A percentile compares a stretch with the other conserved stretches of the same genome.
Conservation (phyloP, 2,329 filamentous ascomycete genomes). For the Pseudocercospora macadamiae region DNA sequence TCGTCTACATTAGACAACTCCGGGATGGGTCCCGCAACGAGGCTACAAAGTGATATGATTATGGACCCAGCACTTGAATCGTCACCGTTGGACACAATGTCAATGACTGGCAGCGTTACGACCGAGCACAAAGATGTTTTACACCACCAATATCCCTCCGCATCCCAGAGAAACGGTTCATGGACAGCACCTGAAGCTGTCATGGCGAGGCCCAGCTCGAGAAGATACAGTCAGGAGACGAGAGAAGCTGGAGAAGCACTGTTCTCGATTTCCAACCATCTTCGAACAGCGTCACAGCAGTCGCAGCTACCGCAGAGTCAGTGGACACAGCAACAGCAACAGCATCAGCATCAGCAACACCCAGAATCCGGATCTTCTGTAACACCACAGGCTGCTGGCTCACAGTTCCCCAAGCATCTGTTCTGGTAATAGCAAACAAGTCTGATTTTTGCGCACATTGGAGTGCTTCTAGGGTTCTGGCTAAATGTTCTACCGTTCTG, state of each 20-base stretch:
- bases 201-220: slow-evolving; percentile 7
- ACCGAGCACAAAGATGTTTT: not conserved
- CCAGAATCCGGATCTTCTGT: not conserved
- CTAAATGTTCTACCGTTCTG: not conserved
- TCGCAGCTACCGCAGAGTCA: not conserved
- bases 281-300: slow-evolving; percentile 8
- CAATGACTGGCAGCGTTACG: not conserved
- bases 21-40: not conserved
- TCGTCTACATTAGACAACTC: not conserved
- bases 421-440: slow-evolving; percentile 23
- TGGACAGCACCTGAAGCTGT: not conserved
- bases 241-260: slow-evolving; percentile 27
- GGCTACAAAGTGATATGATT: not conserved
- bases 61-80: too few species aligned
- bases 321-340: slow-evolving; percentile 3
- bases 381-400: slow-evolving; percentile 8
- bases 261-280: slow-evolving; percentile 27
- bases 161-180: not conserved
- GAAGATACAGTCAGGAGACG: slow-evolving; percentile 28
- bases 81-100: too few species aligned
- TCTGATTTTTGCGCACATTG: not conserved
- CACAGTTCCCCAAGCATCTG: slow-evolving; percentile 26
- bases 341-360: slow-evolving; percentile 6
- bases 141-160: not conserved
- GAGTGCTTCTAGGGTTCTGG: not conserved